Percentiles rank a stretch among this genome's conserved stretches.
Conservation (phyloP, 2,329 filamentous ascomycete species). For the Penicillium janthinellum region DNA sequence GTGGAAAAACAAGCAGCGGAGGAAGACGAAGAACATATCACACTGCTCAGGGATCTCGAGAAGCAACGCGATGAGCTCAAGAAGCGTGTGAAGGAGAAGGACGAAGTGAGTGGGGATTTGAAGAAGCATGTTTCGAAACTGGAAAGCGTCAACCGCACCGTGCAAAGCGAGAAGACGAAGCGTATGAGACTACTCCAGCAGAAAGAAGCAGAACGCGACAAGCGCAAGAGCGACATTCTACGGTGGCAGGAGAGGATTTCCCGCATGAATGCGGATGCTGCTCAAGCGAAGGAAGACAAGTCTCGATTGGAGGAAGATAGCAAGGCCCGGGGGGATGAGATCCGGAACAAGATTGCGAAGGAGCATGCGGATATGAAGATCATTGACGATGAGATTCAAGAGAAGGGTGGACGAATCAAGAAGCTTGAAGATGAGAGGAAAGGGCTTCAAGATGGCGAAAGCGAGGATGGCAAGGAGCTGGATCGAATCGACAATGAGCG, state of each 20-base stretch:
- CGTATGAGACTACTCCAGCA: constrained; percentile 68
- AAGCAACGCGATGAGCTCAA: constrained; percentile 79
- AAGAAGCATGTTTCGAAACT: constrained; percentile 78
- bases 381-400: constrained; percentile 63
- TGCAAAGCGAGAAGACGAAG: constrained; percentile 75
- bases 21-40: constrained; percentile 70
- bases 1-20: constrained; percentile 66
- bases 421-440: constrained; percentile 61
- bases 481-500: constrained; percentile 53
- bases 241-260: constrained; percentile 60
- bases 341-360: constrained; percentile 48
- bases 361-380: constrained; percentile 55
- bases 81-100: constrained; percentile 80
- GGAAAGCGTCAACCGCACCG: constrained; percentile 77
- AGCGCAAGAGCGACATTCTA: constrained; percentile 61
- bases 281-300: constrained; percentile 48
- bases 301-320: constrained; percentile 44
- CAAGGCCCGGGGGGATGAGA: constrained; percentile 43
- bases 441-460: constrained; percentile 50
- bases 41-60: constrained; percentile 67
- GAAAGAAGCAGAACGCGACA: constrained; percentile 62
- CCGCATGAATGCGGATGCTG: constrained; percentile 54
- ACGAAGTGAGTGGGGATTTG: constrained; percentile 82
- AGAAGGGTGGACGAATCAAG: constrained; percentile 63
- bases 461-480: constrained; percentile 54